A percentile compares a stretch with the other conserved stretches of the same genome.
These are phyloP conservation scores for Kuraishia hungarica DNA, from an alignment of 805 yeast species.

Conservation along the genomic window DNA sequence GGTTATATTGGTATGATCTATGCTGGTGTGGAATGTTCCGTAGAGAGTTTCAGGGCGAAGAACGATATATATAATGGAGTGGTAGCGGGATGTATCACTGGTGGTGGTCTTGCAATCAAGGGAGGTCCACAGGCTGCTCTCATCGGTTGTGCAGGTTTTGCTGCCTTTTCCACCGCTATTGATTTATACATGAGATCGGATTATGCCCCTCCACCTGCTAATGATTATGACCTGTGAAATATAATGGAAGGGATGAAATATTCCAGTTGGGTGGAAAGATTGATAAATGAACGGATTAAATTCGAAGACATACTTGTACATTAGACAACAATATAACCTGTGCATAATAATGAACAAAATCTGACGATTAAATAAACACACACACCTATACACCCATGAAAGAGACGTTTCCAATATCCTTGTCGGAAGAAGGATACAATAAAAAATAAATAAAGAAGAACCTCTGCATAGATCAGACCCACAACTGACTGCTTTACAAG, in stretches of 20 bases:
- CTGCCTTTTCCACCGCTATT: constrained; percentile 86
- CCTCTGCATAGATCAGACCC: background rate
- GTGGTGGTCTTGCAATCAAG: constrained; percentile 89
- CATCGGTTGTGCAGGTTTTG: constrained; percentile 95
- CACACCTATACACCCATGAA: background rate
- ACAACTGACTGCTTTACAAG: background rate
- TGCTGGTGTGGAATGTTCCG: constrained; percentile 86
- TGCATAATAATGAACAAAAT: background rate
- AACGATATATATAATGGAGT: constrained; percentile 90
- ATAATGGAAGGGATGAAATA: background rate
- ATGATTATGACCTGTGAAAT: constrained; percentile 73
- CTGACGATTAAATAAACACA: background rate
- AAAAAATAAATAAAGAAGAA: background rate
- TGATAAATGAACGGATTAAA: too few relatives aligned
- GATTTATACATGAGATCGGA: constrained; percentile 84
- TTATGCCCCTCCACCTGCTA: constrained; percentile 71
- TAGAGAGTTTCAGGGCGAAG: constrained; percentile 81
- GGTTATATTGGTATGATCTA: constrained; percentile 89
- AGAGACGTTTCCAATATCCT: background rate
- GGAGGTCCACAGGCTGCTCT: constrained; percentile 91
- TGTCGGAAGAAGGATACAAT: background rate
- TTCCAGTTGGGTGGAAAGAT: background rate
- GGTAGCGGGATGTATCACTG: constrained; percentile 92
- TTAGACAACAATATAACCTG: background rate
- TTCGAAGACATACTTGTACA: background rate